Evolutionary conservation across 306 rosid species (phyloP), one percentile per base, ranked within the genome.

Genomic region (Cotoneaster glaucophyllus): DNA sequence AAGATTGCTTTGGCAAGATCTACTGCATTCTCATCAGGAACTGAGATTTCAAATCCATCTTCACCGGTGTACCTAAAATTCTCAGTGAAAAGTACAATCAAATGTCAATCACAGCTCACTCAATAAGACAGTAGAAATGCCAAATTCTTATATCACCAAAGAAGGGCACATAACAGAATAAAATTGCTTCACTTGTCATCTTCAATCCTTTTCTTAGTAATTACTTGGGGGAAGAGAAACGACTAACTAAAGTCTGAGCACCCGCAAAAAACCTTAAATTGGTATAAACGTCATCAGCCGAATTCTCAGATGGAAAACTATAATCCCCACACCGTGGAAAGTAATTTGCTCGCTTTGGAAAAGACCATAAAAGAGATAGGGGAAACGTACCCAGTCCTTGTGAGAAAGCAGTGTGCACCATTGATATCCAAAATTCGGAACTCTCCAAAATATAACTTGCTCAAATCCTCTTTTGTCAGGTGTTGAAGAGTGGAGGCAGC

Each of bases 11-110:
- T 92, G 22, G 99, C 87, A 84, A 96, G 99, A 77, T 90, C 98
- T 72, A 92, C 39, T 24, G 88, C 97, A 77, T 84, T 31, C 83
- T 96, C 99, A 2, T 96, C 91, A 45, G 98, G 98, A 65, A 96
- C 96, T 73, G 99, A 96, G 54, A 96, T 96, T 86, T 96, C 99
- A 82, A 96, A 96, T 75, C 99, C 99, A 85, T 96, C 99, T 83
- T 96, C 99, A 32, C 99, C 99, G 11, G 98, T 96, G 85, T 96
- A 96, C 83, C 99, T 96, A 87, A 85, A 75, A 81, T 32, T 69
- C 78, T 79, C 81, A 26, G 67, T 43, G 25, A 67, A 26, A 76
- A 25, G 31, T 15, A 32, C 29, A 53, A 32, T 77, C 77, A 77
- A 73, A 61, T 10, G 67, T 45, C 78, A 29, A 64, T 24, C 45